A percentile compares a stretch with the other conserved stretches of the same genome.
These are phyloP conservation scores for Brassica incana DNA, from an alignment of 345 rosid genomes.

Conservation along the genomic window DNA sequence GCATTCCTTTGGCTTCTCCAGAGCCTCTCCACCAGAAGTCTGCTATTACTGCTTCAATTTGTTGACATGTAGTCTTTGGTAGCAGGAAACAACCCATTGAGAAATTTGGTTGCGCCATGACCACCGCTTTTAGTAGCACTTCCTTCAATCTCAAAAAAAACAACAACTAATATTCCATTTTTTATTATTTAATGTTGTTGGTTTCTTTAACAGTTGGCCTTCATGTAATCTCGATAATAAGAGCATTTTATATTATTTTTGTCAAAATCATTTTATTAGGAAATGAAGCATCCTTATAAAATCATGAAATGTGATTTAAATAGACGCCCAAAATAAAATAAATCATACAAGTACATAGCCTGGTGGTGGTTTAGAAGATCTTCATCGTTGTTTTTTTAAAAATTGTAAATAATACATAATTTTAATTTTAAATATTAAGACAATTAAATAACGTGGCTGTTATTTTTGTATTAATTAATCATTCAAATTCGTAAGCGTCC, in stretches of 20 bases:
- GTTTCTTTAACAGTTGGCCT: background rate
- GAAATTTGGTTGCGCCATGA: too few relatives aligned
- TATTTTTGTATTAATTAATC: background rate
- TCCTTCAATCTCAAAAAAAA: too few relatives aligned
- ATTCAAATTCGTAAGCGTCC: background rate
- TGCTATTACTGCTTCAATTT: too few relatives aligned
- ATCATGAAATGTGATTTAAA: slow-evolving; percentile 13
- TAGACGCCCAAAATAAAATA: background rate
- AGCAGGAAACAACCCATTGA: too few relatives aligned
- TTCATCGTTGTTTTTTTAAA: background rate
- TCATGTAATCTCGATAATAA: background rate
- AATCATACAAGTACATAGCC: background rate
- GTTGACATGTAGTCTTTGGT: too few relatives aligned
- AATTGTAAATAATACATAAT: too few relatives aligned
- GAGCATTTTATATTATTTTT: slow-evolving; percentile 1
- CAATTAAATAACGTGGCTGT: slow-evolving; percentile 6
- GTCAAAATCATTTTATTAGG: background rate
- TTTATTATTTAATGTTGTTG: too few relatives aligned
- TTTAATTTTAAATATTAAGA: too few relatives aligned
- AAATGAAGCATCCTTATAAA: background rate
- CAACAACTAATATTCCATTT: too few relatives aligned
- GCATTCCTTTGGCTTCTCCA: too few relatives aligned
- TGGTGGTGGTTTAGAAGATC: slow-evolving; percentile 1
- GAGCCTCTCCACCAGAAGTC: too few relatives aligned
- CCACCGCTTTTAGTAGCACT: too few relatives aligned